Evolutionary conservation across 225 moss, liverwort and hornwort genomes (phyloP).

Genomic region (Bryoerythrophyllum caledonicum): DNA sequence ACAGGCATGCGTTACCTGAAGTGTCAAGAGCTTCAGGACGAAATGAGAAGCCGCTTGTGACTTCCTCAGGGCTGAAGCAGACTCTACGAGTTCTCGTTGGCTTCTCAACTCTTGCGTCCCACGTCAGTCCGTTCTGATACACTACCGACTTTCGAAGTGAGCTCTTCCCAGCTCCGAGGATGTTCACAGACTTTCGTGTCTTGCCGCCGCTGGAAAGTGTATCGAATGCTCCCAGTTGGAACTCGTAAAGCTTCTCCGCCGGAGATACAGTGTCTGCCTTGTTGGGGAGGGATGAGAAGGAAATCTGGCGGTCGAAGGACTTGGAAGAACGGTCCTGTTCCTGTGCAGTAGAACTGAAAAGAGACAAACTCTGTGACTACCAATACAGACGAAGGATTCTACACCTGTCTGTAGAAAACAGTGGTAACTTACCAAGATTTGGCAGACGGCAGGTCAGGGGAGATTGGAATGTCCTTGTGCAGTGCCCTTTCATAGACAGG

Average conservation of each 20-base stretch:
- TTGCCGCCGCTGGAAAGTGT: constrained; percentile 19
- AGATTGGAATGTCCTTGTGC: constrained; percentile 29
- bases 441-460: constrained; percentile 31
- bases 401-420: constrained; percentile 1
- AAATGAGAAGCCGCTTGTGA: constrained; percentile 39
- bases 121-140: constrained; percentile 20
- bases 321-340: constrained; percentile 56
- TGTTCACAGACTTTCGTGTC: constrained; percentile 29
- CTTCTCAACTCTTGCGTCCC: constrained; percentile 22
- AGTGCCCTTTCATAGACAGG: constrained; percentile 28
- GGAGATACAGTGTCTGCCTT: constrained; percentile 29
- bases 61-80: constrained; percentile 46
- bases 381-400: neutral
- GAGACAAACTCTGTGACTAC: constrained; percentile 15
- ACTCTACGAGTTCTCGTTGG: constrained; percentile 21
- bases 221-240: constrained; percentile 30
- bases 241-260: constrained; percentile 33
- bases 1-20: constrained; percentile 19
- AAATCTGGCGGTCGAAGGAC: constrained; percentile 59
- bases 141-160: constrained; percentile 22
- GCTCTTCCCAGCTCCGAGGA: constrained; percentile 24
- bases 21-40: neutral
- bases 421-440: constrained; percentile 38
- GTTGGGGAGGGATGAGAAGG: constrained; percentile 60
- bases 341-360: constrained; percentile 59